Evolutionary conservation across 176 grass and related monocot genomes (phyloP).

Genomic region (Paspalum vaginatum): DNA sequence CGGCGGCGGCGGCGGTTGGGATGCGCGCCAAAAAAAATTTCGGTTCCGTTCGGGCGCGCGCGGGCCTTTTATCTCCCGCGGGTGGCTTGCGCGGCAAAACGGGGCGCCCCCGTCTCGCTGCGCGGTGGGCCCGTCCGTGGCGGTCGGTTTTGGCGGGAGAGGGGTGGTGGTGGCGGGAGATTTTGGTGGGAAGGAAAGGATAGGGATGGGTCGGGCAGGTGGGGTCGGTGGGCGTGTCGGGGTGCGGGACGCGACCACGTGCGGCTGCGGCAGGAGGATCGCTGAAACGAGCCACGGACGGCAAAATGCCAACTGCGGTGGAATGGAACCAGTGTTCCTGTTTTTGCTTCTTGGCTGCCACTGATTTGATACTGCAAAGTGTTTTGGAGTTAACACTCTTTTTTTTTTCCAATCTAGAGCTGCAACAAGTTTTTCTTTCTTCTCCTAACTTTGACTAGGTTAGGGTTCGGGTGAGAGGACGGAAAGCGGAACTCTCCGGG

Average conservation of each 20-base stretch:
- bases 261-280: neutral
- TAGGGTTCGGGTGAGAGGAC: too few species aligned
- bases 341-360: too few species aligned
- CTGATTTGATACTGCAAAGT: too few species aligned
- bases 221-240: conserved; percentile 18
- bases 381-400: too few species aligned
- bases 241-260: conserved; percentile 38
- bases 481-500: too few species aligned
- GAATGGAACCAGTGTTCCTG: too few species aligned
- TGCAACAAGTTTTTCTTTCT: too few species aligned
- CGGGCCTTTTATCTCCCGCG: neutral
- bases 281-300: too few species aligned
- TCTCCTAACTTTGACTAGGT: too few species aligned
- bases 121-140: conserved; percentile 2
- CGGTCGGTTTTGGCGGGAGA: conserved; percentile 57
- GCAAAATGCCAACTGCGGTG: too few species aligned
- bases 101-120: neutral
- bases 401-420: too few species aligned
- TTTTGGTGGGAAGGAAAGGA: neutral
- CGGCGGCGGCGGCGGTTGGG: neutral
- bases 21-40: conserved; percentile 47
- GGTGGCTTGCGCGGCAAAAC: conserved; percentile 39
- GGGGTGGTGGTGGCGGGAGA: conserved; percentile 46
- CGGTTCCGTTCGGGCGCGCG: neutral
- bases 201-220: neutral